phyloP scores from a whole-genome alignment of 257 asterid species.

The Mentha longifolia region DNA sequence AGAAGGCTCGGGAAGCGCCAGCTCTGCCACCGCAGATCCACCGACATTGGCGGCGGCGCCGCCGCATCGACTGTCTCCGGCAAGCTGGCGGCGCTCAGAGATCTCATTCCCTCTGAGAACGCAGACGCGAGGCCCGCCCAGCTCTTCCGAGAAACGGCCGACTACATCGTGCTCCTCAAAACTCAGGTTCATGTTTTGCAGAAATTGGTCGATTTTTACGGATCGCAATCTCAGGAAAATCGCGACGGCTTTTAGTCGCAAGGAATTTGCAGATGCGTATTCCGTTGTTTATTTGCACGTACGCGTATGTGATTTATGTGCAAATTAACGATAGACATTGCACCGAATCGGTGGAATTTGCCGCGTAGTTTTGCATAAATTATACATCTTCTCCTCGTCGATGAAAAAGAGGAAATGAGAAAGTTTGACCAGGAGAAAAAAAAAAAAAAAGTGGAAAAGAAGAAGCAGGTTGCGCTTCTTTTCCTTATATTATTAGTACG shows the following conservation, averaged over 20 bases:
- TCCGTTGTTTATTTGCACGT: neutral
- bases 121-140: conserved; percentile 55
- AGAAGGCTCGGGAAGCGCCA: conserved; percentile 41
- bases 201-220: conserved; percentile 70
- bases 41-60: conserved; percentile 26
- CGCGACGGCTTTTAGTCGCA: conserved; percentile 45
- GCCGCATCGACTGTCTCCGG: conserved; percentile 49
- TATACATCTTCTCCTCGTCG: neutral
- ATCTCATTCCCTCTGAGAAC: conserved; percentile 56
- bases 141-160: conserved; percentile 74
- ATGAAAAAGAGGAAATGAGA: neutral
- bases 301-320: neutral
- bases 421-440: neutral
- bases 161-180: conserved; percentile 70
- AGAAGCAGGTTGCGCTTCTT: conserved; percentile 26
- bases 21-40: conserved; percentile 26
- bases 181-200: conserved; percentile 78
- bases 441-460: too few species aligned
- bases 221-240: conserved; percentile 42
- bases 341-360: conserved; percentile 3
- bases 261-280: neutral
- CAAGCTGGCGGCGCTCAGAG: conserved; percentile 75
- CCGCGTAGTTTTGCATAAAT: conserved; percentile 1
- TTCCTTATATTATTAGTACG: conserved; percentile 23
- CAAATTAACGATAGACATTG: neutral